Percentiles rank a stretch among this genome's conserved stretches.
phyloP scores from a whole-genome alignment of 306 rosid species.

The Myrica gale region DNA sequence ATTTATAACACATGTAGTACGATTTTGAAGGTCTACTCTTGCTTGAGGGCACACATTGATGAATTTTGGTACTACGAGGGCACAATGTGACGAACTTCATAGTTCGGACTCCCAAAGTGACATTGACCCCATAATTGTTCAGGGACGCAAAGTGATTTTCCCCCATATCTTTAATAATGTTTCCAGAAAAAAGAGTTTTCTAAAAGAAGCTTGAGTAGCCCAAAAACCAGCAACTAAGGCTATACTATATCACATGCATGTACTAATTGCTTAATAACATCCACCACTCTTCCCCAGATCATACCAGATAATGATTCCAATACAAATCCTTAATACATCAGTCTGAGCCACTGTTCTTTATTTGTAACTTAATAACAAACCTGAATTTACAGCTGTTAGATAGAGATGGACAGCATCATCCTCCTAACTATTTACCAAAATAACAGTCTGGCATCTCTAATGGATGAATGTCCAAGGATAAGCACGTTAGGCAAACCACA shows the following conservation, averaged over 20 bases:
- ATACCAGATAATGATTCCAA: neutral
- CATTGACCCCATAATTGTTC: too few relatives aligned
- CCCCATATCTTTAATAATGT: too few relatives aligned
- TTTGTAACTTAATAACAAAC: neutral
- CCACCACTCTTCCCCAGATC: neutral
- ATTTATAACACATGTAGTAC: too few relatives aligned
- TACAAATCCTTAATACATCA: neutral
- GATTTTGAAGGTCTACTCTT: too few relatives aligned
- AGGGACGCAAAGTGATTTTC: too few relatives aligned
- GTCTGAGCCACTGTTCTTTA: neutral
- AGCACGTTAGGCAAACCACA: neutral
- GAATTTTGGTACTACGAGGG: too few relatives aligned
- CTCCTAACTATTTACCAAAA: neutral
- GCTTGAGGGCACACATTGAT: too few relatives aligned
- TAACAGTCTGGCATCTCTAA: neutral
- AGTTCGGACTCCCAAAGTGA: too few relatives aligned
- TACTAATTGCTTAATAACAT: neutral
- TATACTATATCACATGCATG: neutral
- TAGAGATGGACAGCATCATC: neutral
- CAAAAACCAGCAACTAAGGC: neutral
- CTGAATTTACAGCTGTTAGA: neutral
- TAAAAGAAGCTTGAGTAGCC: neutral
- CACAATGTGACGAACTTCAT: too few relatives aligned
- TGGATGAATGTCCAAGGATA: neutral
- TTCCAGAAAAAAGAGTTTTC: neutral